Evolutionary conservation across 2,329 filamentous ascomycete genomes (phyloP).

Genomic region (Colletotrichum chlorophyti): DNA sequence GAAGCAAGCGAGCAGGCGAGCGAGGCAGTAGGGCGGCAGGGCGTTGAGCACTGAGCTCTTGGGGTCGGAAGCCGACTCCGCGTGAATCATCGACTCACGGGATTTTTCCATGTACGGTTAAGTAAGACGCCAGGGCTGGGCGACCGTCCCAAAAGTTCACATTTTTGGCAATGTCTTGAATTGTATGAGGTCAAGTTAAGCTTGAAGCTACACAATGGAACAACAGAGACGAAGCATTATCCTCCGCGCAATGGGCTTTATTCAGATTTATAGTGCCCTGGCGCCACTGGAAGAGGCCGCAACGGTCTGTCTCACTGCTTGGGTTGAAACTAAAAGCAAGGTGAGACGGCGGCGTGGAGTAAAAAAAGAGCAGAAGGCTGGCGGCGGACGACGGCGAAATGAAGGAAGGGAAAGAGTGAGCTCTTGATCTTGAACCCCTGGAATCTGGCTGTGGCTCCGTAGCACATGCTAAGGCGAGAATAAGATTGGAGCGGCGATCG

Average conservation of each 20-base stretch:
- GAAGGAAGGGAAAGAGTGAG: not conserved
- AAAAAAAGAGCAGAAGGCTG: not conserved
- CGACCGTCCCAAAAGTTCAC: not conserved
- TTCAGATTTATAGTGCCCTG: not conserved
- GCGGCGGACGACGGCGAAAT: conserved; percentile 9
- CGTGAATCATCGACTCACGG: conserved; percentile 14
- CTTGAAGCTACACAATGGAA: not conserved
- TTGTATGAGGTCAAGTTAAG: conserved; percentile 26
- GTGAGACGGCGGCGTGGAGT: not conserved
- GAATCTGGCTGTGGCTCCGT: not conserved
- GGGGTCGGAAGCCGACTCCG: conserved; percentile 17
- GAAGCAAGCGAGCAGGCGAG: no score
- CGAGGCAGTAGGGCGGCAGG: conserved; percentile 44
- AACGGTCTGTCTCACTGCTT: conserved; percentile 5
- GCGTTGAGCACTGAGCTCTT: conserved; percentile 24
- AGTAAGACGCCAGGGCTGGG: not conserved
- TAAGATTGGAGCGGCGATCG: conserved; percentile 26
- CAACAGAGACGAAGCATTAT: not conserved
- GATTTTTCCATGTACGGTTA: conserved; percentile 2
- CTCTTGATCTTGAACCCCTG: conserved; percentile 1
- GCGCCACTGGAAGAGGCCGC: conserved; percentile 10
- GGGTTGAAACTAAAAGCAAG: not conserved
- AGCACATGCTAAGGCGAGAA: not conserved
- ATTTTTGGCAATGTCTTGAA: not conserved
- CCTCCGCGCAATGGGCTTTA: not conserved